Evolutionary conservation across 345 rosid species (phyloP).

Genomic region (Mercurialis annua): DNA sequence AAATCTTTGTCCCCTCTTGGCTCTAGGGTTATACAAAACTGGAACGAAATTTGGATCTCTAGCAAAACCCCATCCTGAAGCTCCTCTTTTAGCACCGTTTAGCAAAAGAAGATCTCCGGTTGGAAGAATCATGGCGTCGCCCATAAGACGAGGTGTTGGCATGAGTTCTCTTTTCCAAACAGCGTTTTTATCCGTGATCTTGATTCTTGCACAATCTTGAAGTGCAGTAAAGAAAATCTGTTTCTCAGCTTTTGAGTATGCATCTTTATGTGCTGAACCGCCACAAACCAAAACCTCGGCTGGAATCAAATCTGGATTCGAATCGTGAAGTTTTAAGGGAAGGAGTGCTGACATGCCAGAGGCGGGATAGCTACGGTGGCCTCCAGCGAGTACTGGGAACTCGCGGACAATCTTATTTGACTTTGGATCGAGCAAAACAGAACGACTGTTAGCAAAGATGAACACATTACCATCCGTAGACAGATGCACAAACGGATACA

Average conservation of each 20-base stretch:
- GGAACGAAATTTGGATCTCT: slow-evolving; percentile 65
- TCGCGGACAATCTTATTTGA: slow-evolving; percentile 48
- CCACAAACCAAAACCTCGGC: slow-evolving; percentile 64
- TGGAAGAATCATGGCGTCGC: slow-evolving; percentile 69
- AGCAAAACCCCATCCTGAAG: slow-evolving; percentile 66
- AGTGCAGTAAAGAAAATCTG: slow-evolving; percentile 36
- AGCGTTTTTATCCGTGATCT: slow-evolving; percentile 41
- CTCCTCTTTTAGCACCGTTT: slow-evolving; percentile 67
- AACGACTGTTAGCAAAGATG: slow-evolving; percentile 71
- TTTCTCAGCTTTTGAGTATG: slow-evolving; percentile 32
- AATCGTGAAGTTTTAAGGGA: slow-evolving; percentile 37
- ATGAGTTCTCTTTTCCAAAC: slow-evolving; percentile 58
- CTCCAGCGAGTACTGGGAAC: slow-evolving; percentile 64
- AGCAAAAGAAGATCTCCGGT: slow-evolving; percentile 62
- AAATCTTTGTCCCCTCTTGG: slow-evolving; percentile 29
- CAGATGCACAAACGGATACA: slow-evolving; percentile 79
- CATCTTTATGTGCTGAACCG: slow-evolving; percentile 41
- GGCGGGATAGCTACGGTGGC: slow-evolving; percentile 79
- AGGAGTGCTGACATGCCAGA: slow-evolving; percentile 65
- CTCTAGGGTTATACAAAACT: slow-evolving; percentile 37
- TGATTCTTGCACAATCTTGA: slow-evolving; percentile 58
- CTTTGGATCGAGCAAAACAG: slow-evolving; percentile 53
- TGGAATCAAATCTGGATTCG: slow-evolving; percentile 19
- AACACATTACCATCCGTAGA: slow-evolving; percentile 79
- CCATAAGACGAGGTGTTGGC: slow-evolving; percentile 72